Base-by-base conservation (phyloP, 305 asterid species). In the Fraxinus sp. region DNA sequence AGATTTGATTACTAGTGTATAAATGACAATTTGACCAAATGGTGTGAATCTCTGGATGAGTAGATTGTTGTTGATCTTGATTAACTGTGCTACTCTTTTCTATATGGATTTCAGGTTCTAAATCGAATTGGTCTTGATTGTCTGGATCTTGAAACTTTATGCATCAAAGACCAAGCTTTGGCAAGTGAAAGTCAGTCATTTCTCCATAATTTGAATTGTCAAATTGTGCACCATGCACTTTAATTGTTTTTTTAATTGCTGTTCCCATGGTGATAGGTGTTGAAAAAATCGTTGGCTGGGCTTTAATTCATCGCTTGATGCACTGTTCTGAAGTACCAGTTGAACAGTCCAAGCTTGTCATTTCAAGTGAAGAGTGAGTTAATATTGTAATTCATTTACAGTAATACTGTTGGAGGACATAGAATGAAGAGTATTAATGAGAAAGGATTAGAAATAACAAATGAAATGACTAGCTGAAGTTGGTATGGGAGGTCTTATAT, bases 241-340 rank as follows among this genome's bases (percentile, higher is more conserved):
- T 49, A 74, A 33, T 83, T 80, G 36, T 82, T 77, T 90, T 30
- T 81, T 70, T 76, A 73, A 76, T 84, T 62, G 76, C 84, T 81
- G 39, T 83, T 84, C 83, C 83, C 74, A 41, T 84, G 77, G 76
- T 89, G 79, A 80, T 83, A 94, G 98, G 90, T 71, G 91, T 89
- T 64, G 98, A 93, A 77, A 92, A 93, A 81, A 87, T 88, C 73
- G 88, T 92, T 66, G 98, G 98, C 84, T 93, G 97, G 97, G 96
- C 94, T 82, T 78, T 92, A 82, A 92, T 95, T 87, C 93, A 94
- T 87, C 98, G 90, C 86, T 90, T 90, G 76, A 93, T 93, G 98
- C 91, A 88, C 76, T 84, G 78, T 83, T 87, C 91, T 14, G 93
- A 90, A 82, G 85, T 84, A 80, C 44, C 82, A 26, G 77, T 59